phyloP scores from a whole-genome alignment of 140 eudicot species.

The Anethum foeniculum region DNA sequence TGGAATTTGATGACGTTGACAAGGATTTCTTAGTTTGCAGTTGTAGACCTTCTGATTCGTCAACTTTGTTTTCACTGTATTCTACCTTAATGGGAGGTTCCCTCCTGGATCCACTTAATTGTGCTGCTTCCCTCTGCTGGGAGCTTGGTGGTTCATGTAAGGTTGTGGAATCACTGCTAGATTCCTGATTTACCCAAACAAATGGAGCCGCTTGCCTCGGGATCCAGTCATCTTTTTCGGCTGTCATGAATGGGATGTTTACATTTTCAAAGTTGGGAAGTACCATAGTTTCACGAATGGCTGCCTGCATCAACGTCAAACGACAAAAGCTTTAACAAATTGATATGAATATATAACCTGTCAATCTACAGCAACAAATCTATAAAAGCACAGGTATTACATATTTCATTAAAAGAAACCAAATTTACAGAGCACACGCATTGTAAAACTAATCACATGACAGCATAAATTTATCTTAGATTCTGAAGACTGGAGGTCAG shows the following conservation, averaged over 20 bases:
- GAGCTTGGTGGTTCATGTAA: slow-evolving; percentile 21
- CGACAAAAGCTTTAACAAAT: neutral
- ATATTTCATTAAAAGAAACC: neutral
- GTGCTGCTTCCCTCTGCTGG: slow-evolving; percentile 22
- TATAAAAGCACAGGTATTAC: neutral
- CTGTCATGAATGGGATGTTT: slow-evolving; percentile 62
- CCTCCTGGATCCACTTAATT: slow-evolving; percentile 23
- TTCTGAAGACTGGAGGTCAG: neutral
- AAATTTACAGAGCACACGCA: neutral
- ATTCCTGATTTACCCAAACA: slow-evolving; percentile 52
- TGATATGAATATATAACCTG: neutral
- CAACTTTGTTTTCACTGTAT: slow-evolving; percentile 15
- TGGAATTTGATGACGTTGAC: slow-evolving; percentile 11
- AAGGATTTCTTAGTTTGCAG: slow-evolving; percentile 8
- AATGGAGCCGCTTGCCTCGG: slow-evolving; percentile 71
- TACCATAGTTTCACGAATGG: slow-evolving; percentile 78
- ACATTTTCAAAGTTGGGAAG: slow-evolving; percentile 53
- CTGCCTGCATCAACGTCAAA: slow-evolving; percentile 35
- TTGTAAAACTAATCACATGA: neutral
- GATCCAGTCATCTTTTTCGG: slow-evolving; percentile 89
- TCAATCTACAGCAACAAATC: neutral
- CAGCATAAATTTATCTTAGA: neutral
- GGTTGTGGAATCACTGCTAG: slow-evolving; percentile 16
- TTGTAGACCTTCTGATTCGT: slow-evolving; percentile 9
- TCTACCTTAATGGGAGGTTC: slow-evolving; percentile 22